Evolutionary conservation across 177 flowering plant genomes (phyloP).

Genomic region (Telopea speciosissima): DNA sequence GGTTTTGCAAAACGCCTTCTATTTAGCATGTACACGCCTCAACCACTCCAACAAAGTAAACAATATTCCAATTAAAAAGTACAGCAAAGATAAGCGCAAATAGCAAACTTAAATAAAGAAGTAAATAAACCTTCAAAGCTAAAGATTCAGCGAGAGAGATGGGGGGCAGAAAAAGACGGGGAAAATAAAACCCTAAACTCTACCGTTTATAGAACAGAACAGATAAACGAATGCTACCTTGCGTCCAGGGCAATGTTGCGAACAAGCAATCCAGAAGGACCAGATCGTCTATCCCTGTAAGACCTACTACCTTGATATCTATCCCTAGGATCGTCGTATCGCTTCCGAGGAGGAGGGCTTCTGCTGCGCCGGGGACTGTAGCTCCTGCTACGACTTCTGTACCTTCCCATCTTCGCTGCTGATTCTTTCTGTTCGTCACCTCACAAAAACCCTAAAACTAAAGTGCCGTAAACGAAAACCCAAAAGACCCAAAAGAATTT

Average conservation of each 20-base stretch:
- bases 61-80: too few species aligned
- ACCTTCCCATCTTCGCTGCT: conserved; percentile 34
- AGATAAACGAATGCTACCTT: neutral
- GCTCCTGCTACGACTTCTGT: conserved; percentile 58
- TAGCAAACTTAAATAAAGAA: neutral
- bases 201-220: neutral
- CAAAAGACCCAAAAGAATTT: too few species aligned
- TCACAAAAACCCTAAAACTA: neutral
- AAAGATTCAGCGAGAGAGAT: too few species aligned
- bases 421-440: neutral
- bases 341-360: conserved; percentile 45
- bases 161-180: neutral
- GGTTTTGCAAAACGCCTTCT: neutral
- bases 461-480: neutral
- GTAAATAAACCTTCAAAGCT: neutral
- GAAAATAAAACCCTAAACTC: neutral
- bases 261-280: conserved; percentile 16
- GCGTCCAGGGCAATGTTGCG: neutral
- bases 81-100: too few species aligned
- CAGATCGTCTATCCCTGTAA: conserved; percentile 53
- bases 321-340: conserved; percentile 59
- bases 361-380: conserved; percentile 52
- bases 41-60: too few species aligned
- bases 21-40: too few species aligned
- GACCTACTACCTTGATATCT: conserved; percentile 33